A percentile compares a stretch with the other conserved stretches of the same genome.
phyloP scores from a whole-genome alignment of 352 stramenopile species.

The Globisporangium takayamanum region DNA sequence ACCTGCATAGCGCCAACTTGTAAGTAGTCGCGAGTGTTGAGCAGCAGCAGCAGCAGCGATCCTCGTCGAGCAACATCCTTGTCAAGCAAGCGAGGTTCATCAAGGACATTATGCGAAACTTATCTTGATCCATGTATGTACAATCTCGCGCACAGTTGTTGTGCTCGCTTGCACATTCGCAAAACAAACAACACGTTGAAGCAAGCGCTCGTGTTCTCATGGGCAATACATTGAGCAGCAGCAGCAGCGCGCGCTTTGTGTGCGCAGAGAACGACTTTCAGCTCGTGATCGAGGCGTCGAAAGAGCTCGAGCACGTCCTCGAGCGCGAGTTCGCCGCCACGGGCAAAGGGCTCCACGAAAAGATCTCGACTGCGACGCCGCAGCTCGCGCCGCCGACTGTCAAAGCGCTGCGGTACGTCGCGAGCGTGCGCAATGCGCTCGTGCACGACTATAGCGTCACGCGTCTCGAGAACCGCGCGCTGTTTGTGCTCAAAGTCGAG shows the following conservation, averaged over 20 bases:
- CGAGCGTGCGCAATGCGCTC: slow-evolving; percentile 73
- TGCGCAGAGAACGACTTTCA: slow-evolving; percentile 74
- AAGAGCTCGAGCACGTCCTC: slow-evolving; percentile 71
- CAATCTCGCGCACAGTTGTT: no score
- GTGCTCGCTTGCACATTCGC: no score
- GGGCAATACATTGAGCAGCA: slow-evolving; percentile 1
- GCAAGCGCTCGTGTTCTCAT: neutral
- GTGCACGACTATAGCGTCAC: slow-evolving; percentile 71
- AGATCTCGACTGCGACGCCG: slow-evolving; percentile 38
- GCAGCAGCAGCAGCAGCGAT: no score
- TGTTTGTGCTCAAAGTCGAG: slow-evolving; percentile 64
- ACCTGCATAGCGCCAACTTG: no score
- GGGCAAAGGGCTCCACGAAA: slow-evolving; percentile 72
- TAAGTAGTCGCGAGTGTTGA: no score
- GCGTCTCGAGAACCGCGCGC: slow-evolving; percentile 42
- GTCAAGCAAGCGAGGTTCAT: no score
- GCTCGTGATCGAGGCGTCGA: slow-evolving; percentile 74
- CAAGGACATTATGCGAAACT: no score
- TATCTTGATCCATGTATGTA: no score
- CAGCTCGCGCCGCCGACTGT: slow-evolving; percentile 43
- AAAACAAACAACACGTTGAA: neutral
- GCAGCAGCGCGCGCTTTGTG: slow-evolving; percentile 8
- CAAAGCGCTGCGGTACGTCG: slow-evolving; percentile 68
- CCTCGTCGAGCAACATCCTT: no score
- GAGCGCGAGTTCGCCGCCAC: slow-evolving; percentile 55